Evolutionary conservation across 106 monocot species (phyloP).

Genomic region (Platanthera guangdongensis): DNA sequence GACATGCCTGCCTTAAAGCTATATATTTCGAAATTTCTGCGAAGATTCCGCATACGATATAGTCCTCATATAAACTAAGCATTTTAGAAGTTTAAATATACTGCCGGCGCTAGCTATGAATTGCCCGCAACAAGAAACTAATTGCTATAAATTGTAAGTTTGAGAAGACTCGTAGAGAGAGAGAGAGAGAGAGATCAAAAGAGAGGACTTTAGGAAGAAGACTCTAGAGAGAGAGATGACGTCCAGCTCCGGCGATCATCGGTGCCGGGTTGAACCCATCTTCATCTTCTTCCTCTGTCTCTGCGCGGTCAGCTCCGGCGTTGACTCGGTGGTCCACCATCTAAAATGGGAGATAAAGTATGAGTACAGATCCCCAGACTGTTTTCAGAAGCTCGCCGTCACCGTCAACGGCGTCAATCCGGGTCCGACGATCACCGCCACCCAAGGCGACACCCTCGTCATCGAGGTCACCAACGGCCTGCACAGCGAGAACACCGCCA

Average conservation of each 20-base stretch:
- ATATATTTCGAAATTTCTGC: too few relatives aligned
- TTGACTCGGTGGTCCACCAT: slow-evolving; percentile 12
- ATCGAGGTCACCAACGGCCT: slow-evolving; percentile 55
- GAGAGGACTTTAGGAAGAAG: too few relatives aligned
- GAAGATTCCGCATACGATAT: too few relatives aligned
- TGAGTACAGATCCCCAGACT: slow-evolving; percentile 70
- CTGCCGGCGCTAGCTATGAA: too few relatives aligned
- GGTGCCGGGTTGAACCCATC: not conserved
- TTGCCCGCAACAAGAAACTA: not conserved
- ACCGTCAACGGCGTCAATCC: slow-evolving; percentile 62
- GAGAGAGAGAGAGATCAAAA: not conserved
- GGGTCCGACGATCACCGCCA: slow-evolving; percentile 66
- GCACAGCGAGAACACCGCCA: slow-evolving; percentile 56
- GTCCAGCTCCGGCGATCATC: not conserved
- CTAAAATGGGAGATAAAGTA: slow-evolving; percentile 53
- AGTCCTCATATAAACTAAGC: too few relatives aligned
- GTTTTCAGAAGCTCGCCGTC: slow-evolving; percentile 51
- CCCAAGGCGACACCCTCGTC: slow-evolving; percentile 69
- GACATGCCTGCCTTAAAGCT: too few relatives aligned
- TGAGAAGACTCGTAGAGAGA: not conserved
- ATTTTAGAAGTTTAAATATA: too few relatives aligned
- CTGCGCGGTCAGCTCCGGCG: not conserved
- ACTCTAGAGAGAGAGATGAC: not conserved
- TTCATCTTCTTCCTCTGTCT: slow-evolving; percentile 4
- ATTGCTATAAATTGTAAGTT: not conserved